Conservation (phyloP, 176 grass and related monocot species). For the Raddia guianensis region DNA sequence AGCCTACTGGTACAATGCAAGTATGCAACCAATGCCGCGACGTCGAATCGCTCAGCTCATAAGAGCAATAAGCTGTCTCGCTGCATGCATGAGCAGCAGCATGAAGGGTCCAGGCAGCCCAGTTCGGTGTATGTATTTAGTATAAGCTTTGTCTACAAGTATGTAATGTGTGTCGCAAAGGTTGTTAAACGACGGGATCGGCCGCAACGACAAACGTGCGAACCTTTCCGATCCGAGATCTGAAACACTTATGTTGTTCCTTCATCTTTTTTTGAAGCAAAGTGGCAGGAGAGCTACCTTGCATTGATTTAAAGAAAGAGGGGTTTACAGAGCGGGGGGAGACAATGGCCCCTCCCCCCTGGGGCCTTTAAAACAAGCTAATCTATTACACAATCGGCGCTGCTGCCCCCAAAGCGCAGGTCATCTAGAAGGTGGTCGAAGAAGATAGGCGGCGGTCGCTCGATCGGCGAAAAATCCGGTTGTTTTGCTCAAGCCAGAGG, state of each 20-base stretch:
- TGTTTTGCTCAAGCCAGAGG: too few species aligned
- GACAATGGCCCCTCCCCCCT: too few species aligned
- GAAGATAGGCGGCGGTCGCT: too few species aligned
- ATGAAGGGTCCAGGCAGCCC: not conserved
- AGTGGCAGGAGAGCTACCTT: too few species aligned
- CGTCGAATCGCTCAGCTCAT: not conserved
- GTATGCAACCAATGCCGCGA: not conserved
- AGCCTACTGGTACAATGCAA: not conserved
- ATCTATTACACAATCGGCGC: too few species aligned
- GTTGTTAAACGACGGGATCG: not conserved
- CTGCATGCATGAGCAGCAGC: not conserved
- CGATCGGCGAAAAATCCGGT: too few species aligned
- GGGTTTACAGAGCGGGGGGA: too few species aligned
- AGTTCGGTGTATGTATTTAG: not conserved
- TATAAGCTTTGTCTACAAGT: not conserved
- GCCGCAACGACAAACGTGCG: not conserved
- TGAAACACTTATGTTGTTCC: not conserved
- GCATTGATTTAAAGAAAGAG: too few species aligned
- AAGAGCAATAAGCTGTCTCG: conserved; percentile 39
- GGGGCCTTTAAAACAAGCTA: too few species aligned
- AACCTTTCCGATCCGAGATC: not conserved
- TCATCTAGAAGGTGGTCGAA: too few species aligned
- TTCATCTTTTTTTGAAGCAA: too few species aligned
- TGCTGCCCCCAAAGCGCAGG: too few species aligned
- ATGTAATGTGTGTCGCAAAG: not conserved